phyloP scores from a whole-genome alignment of 768 basidiomycete genomes.

The Macrocybe gigantea region DNA sequence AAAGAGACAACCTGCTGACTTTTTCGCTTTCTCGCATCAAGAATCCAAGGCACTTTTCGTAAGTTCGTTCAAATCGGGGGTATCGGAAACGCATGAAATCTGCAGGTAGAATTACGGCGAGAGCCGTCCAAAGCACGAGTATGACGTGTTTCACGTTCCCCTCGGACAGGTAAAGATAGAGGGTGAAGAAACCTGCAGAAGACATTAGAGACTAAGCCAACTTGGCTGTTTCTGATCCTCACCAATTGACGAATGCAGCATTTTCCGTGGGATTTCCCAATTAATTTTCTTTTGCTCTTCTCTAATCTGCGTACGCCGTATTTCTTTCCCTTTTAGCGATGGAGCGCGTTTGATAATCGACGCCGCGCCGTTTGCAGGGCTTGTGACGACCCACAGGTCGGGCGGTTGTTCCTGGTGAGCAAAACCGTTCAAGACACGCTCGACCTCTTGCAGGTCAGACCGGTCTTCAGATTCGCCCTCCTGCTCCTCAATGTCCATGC shows the following conservation, averaged over 20 bases:
- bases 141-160: conserved; percentile 65
- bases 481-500: conserved; percentile 27
- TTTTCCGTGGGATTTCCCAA: conserved; percentile 89
- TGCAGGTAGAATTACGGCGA: conserved; percentile 64
- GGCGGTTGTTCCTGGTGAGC: neutral
- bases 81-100: conserved; percentile 71
- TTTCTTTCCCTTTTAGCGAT: too few species aligned
- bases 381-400: neutral
- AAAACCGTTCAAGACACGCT: conserved; percentile 8
- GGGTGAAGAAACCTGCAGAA: conserved; percentile 31
- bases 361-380: conserved; percentile 1
- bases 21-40: conserved; percentile 90
- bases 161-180: conserved; percentile 37
- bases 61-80: conserved; percentile 58
- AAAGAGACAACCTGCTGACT: conserved; percentile 24
- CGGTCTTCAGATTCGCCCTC: conserved; percentile 23
- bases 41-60: conserved; percentile 69
- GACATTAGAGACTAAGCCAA: conserved; percentile 3
- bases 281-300: conserved; percentile 42
- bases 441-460: conserved; percentile 18
- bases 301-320: too few species aligned
- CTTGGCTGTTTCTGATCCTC: conserved; percentile 17
- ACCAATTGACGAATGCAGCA: conserved; percentile 88
- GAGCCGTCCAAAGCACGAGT: conserved; percentile 53
- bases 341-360: conserved; percentile 3